These are phyloP conservation scores for Fusarium guadeloupense DNA, from an alignment of 2,329 filamentous ascomycete species.

Conservation along the genomic window DNA sequence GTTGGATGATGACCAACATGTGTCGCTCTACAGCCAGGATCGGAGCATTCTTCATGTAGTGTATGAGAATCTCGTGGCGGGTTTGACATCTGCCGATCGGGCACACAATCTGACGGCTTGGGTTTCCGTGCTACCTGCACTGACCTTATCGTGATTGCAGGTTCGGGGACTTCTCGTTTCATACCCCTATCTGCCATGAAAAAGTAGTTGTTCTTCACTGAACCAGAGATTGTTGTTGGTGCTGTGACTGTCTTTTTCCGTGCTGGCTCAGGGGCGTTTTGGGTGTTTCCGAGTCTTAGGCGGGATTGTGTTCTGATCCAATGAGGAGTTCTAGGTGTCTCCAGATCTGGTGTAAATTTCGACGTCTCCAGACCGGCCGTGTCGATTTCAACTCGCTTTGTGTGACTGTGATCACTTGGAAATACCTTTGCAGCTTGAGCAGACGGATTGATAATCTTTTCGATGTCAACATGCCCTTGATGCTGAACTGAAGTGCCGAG, in stretches of 20 bases:
- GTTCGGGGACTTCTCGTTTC: conserved; percentile 32
- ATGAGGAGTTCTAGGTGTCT: conserved; percentile 16
- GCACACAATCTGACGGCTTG: conserved; percentile 45
- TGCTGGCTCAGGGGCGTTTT: conserved; percentile 2
- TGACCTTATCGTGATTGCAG: conserved; percentile 34
- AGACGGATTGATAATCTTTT: conserved; percentile 1
- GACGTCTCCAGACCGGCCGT: conserved; percentile 10
- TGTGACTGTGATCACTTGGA: conserved; percentile 8
- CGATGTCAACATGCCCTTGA: conserved; percentile 6
- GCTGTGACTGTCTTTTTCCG: conserved; percentile 18
- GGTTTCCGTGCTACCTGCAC: conserved; percentile 31
- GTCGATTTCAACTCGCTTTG: not conserved
- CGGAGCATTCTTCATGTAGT: conserved; percentile 39
- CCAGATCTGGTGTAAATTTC: conserved; percentile 17
- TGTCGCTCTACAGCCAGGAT: conserved; percentile 42
- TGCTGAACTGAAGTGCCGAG: not conserved
- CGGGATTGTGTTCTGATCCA: conserved; percentile 11
- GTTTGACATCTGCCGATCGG: conserved; percentile 30
- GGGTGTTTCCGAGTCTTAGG: conserved; percentile 2
- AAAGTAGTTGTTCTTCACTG: conserved; percentile 47
- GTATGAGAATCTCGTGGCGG: conserved; percentile 12
- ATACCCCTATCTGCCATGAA: conserved; percentile 44
- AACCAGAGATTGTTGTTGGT: conserved; percentile 18
- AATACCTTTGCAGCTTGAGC: not conserved
- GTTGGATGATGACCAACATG: conserved; percentile 42